Percentiles rank a stretch among this genome's conserved stretches.
These are phyloP conservation scores for Cladosporium velox DNA, from an alignment of 2,329 filamentous ascomycete species.

Conservation along the genomic window DNA sequence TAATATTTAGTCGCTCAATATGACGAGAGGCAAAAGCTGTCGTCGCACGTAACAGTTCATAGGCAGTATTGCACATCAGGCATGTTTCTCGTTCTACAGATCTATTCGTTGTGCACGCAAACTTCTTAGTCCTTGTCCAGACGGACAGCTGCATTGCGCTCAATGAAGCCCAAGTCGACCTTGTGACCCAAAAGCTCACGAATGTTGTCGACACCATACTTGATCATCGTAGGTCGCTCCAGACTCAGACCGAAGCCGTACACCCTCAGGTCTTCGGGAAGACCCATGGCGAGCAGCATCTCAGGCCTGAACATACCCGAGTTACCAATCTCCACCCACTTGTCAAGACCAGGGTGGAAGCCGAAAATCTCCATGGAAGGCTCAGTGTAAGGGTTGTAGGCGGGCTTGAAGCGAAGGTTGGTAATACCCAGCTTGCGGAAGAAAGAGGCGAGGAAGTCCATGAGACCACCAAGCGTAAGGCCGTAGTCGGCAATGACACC, in stretches of 20 bases:
- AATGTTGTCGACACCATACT: constrained; percentile 78
- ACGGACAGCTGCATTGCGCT: constrained; percentile 86
- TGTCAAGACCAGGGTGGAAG: constrained; percentile 83
- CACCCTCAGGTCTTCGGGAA: constrained; percentile 87
- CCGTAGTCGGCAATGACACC: constrained; percentile 97
- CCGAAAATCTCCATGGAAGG: constrained; percentile 98
- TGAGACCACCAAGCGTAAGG: constrained; percentile 86
- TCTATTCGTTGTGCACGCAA: constrained; percentile 10
- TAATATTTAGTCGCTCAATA: neutral
- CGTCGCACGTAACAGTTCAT: neutral
- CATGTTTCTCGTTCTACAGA: constrained; percentile 21
- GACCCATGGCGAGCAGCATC: constrained; percentile 92
- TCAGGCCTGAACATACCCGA: constrained; percentile 98
- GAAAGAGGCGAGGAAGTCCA: constrained; percentile 94
- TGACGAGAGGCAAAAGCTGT: neutral
- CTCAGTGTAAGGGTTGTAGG: constrained; percentile 94
- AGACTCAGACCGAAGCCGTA: constrained; percentile 92
- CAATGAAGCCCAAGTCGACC: constrained; percentile 90
- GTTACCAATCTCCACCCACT: constrained; percentile 97
- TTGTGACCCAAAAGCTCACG: constrained; percentile 91
- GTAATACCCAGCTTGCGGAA: constrained; percentile 94
- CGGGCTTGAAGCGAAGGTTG: constrained; percentile 90
- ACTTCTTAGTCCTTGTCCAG: constrained; percentile 71
- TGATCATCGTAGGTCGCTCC: constrained; percentile 97
- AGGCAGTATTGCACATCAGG: constrained; percentile 11